These are phyloP conservation scores for Arachnopeziza araneosa DNA, from an alignment of 2,329 filamentous ascomycete species.

Conservation along the genomic window DNA sequence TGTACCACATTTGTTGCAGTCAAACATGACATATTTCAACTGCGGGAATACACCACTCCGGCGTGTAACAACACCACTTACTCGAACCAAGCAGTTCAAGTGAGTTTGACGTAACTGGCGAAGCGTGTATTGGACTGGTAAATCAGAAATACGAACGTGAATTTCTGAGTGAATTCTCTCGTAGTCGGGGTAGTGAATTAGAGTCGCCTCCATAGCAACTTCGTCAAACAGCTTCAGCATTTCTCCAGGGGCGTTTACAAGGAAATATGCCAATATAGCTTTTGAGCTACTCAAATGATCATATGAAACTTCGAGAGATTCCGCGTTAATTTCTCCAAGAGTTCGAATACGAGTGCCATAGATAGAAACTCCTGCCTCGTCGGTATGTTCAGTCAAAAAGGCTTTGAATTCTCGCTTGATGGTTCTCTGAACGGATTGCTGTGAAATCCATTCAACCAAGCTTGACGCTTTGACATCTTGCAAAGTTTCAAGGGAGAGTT, in stretches of 20 bases:
- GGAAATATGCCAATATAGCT: constrained; percentile 89
- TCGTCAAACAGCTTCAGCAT: constrained; percentile 95
- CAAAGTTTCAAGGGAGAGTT: constrained; percentile 85
- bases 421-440: constrained; percentile 82
- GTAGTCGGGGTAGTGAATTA: constrained; percentile 96
- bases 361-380: constrained; percentile 82
- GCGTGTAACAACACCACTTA: constrained; percentile 91
- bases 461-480: constrained; percentile 90
- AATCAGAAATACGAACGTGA: constrained; percentile 91
- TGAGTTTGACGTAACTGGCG: constrained; percentile 93
- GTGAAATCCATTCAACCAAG: constrained; percentile 90
- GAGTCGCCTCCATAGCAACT: constrained; percentile 91
- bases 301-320: constrained; percentile 94
- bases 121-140: constrained; percentile 91
- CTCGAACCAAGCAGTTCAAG: constrained; percentile 89
- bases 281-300: constrained; percentile 86
- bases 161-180: constrained; percentile 97
- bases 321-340: constrained; percentile 94
- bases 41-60: constrained; percentile 95
- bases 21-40: constrained; percentile 97
- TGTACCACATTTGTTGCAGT: constrained; percentile 87
- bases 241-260: constrained; percentile 92
- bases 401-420: constrained; percentile 96
- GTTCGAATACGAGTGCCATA: constrained; percentile 93
- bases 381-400: constrained; percentile 93